Percentiles rank a stretch among this genome's conserved stretches.
phyloP scores from a whole-genome alignment of 2,329 filamentous ascomycete species.

The Basipetospora sp. region DNA sequence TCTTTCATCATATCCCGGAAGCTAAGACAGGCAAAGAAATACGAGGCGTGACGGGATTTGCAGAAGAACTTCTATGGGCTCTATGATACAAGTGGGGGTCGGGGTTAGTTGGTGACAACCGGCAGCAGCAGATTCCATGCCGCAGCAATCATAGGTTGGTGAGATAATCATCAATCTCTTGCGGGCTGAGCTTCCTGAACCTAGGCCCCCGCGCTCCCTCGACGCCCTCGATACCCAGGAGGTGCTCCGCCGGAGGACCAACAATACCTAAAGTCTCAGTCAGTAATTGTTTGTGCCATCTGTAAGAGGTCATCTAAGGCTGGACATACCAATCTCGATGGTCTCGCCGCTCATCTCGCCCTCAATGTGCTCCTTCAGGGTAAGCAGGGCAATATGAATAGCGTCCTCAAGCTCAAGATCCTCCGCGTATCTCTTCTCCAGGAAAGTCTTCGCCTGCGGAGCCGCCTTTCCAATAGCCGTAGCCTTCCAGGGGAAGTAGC shows the following conservation, averaged over 20 bases:
- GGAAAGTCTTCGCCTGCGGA: conserved; percentile 93
- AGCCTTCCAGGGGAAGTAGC: conserved; percentile 98
- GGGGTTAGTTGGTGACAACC: conserved; percentile 13
- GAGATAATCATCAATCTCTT: conserved; percentile 98
- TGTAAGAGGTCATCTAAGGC: not conserved
- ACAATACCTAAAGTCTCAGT: conserved; percentile 58
- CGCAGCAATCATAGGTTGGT: conserved; percentile 67
- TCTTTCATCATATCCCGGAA: conserved; percentile 29
- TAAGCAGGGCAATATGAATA: conserved; percentile 92
- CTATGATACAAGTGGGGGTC: conserved; percentile 29
- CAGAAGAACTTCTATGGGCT: conserved; percentile 8
- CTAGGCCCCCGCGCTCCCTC: conserved; percentile 71
- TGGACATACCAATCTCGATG: conserved; percentile 75
- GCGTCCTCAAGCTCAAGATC: conserved; percentile 94
- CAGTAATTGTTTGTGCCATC: conserved; percentile 4
- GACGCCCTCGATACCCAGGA: conserved; percentile 81
- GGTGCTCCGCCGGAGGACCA: conserved; percentile 80
- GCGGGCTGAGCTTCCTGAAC: conserved; percentile 87
- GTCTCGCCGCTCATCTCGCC: conserved; percentile 98
- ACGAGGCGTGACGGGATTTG: conserved; percentile 1
- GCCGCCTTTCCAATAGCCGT: conserved; percentile 98
- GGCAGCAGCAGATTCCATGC: conserved; percentile 7
- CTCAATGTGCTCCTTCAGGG: conserved; percentile 97
- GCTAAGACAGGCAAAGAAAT: not conserved
- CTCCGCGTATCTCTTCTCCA: conserved; percentile 98